These are phyloP conservation scores for Candida maltosa DNA, from an alignment of 805 yeast species.

Conservation along the genomic window DNA sequence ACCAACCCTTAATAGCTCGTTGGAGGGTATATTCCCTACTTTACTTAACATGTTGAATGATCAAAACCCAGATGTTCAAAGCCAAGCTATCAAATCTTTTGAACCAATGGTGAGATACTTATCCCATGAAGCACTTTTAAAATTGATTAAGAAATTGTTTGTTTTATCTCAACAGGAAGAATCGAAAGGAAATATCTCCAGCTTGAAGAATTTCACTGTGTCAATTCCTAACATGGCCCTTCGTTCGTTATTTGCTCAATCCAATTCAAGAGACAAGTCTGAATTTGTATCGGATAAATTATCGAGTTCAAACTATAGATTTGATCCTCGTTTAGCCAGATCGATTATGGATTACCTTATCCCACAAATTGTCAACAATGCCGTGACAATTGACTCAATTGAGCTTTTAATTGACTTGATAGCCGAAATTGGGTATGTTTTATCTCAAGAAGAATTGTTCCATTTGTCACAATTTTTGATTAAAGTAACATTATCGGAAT, in stretches of 20 bases:
- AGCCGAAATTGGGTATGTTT: constrained; percentile 43
- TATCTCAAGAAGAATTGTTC: constrained; percentile 33
- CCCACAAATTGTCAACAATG: constrained; percentile 31
- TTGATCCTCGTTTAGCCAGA: constrained; percentile 16
- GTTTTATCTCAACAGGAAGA: constrained; percentile 9
- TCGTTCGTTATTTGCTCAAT: constrained; percentile 34
- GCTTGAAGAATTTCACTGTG: constrained; percentile 34
- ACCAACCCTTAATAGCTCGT: constrained; percentile 14
- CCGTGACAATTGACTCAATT: constrained; percentile 50
- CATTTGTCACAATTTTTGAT: constrained; percentile 27
- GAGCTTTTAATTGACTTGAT: constrained; percentile 60
- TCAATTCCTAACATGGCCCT: constrained; percentile 54
- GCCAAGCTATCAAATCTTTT: constrained; percentile 64
- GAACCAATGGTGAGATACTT: constrained; percentile 42
- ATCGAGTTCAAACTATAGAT: constrained; percentile 7
- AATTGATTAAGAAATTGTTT: constrained; percentile 28
- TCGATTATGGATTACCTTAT: constrained; percentile 34
- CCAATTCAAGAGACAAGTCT: constrained; percentile 22
- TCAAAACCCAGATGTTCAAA: constrained; percentile 67
- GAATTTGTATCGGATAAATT: constrained; percentile 15
- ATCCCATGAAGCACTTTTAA: constrained; percentile 24
- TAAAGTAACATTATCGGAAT: constrained; percentile 33
- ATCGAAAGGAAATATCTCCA: constrained; percentile 15
- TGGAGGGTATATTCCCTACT: constrained; percentile 35
- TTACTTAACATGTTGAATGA: constrained; percentile 51